These are phyloP conservation scores for Ceratobasidium sp. DNA, from an alignment of 1,284 basidiomycete genomes.

Conservation along the genomic window DNA sequence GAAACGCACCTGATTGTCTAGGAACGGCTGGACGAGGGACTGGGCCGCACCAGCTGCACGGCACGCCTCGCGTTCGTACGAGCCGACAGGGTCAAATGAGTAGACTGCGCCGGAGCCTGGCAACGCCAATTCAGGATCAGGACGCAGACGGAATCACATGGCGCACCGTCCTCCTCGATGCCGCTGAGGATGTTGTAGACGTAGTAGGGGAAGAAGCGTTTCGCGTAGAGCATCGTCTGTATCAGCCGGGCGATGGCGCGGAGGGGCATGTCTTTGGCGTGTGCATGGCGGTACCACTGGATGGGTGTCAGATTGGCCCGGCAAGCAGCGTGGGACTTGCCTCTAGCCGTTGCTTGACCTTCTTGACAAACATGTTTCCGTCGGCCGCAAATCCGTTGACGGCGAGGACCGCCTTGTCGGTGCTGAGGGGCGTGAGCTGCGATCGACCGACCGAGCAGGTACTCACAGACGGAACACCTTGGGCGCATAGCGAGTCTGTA, in stretches of 20 bases:
- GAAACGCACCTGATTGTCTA: conserved; percentile 85
- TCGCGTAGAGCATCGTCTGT: conserved; percentile 93
- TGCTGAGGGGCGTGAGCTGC: conserved; percentile 60
- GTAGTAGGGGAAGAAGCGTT: conserved; percentile 96
- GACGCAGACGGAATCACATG: background rate
- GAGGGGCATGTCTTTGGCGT: conserved; percentile 91
- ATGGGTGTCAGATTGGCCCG: conserved; percentile 12
- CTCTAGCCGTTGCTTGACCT: conserved; percentile 90
- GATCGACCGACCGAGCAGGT: background rate
- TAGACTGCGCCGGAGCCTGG: conserved; percentile 91
- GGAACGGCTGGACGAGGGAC: conserved; percentile 89
- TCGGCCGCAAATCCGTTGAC: conserved; percentile 96
- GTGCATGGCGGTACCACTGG: conserved; percentile 94
- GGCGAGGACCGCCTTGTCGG: conserved; percentile 89
- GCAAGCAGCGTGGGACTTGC: conserved; percentile 56
- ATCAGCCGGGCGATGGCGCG: conserved; percentile 91
- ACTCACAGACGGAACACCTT: conserved; percentile 84
- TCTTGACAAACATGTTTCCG: conserved; percentile 94
- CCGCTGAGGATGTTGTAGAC: conserved; percentile 94
- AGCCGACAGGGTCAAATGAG: conserved; percentile 95
- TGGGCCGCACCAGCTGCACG: conserved; percentile 92
- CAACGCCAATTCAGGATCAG: background rate
- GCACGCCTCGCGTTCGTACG: conserved; percentile 93
- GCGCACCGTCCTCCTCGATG: conserved; percentile 90
- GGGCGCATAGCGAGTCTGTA: conserved; percentile 95